Conservation (phyloP, 257 asterid species). For the Solanum phureja region DNA sequence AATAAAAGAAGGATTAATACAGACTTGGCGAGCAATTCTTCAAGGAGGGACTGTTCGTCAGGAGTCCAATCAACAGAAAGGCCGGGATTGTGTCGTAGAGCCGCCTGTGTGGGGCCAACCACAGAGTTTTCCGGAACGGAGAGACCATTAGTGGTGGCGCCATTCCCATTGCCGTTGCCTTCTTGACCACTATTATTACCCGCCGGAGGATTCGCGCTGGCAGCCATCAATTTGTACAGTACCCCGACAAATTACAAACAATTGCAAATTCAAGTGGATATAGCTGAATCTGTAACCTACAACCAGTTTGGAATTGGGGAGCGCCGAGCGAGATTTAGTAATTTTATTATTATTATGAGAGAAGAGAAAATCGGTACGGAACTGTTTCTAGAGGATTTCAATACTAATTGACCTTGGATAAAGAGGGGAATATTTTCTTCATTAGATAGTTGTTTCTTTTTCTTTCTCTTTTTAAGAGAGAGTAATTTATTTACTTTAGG, state of each 20-base stretch:
- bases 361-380: slow-evolving; percentile 1
- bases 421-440: neutral
- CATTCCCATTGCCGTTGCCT: slow-evolving; percentile 37
- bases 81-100: slow-evolving; percentile 80
- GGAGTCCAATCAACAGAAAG: slow-evolving; percentile 61
- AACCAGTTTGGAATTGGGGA: neutral
- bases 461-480: neutral
- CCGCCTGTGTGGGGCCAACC: slow-evolving; percentile 38
- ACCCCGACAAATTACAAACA: neutral
- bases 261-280: neutral
- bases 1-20: slow-evolving; percentile 1
- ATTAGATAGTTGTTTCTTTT: neutral
- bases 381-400: neutral
- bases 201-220: slow-evolving; percentile 70
- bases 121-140: slow-evolving; percentile 53
- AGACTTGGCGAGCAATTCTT: slow-evolving; percentile 66
- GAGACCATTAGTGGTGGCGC: slow-evolving; percentile 26
- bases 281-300: neutral
- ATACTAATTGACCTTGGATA: neutral
- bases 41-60: slow-evolving; percentile 71
- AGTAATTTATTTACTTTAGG: neutral
- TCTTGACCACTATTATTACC: slow-evolving; percentile 25
- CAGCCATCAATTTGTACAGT: slow-evolving; percentile 46
- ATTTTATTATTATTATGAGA: neutral
- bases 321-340: neutral